phyloP scores from a whole-genome alignment of 1,284 basidiomycete genomes.

The Exobasidium cylindrosporum region DNA sequence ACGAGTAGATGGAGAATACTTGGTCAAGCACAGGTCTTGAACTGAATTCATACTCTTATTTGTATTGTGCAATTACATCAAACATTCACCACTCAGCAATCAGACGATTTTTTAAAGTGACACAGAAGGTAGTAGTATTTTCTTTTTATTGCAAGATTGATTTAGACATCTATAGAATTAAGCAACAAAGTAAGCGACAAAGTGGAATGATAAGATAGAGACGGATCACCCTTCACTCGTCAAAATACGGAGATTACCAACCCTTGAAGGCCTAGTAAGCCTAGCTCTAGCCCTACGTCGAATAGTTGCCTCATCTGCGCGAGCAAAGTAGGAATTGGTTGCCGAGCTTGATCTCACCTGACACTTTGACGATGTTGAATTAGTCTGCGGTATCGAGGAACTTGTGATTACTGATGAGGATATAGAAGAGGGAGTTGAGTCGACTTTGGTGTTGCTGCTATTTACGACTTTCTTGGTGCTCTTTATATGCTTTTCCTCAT shows the following conservation, averaged over 20 bases:
- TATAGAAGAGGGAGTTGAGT: neutral
- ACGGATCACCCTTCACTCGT: neutral
- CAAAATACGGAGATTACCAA: slow-evolving; percentile 16
- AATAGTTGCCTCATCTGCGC: slow-evolving; percentile 3
- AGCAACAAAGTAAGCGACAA: no score
- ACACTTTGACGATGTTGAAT: neutral
- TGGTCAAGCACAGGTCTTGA: no score
- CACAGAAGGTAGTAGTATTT: no score
- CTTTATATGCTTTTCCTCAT: slow-evolving; percentile 6
- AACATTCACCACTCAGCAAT: no score
- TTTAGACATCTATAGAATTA: no score
- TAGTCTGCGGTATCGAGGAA: neutral
- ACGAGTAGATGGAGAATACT: slow-evolving; percentile 61
- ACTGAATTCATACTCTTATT: no score
- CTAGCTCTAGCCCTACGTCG: slow-evolving; percentile 15
- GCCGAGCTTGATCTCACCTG: neutral
- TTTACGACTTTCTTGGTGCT: neutral
- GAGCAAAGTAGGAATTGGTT: neutral
- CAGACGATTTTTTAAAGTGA: no score
- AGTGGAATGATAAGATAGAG: no score
- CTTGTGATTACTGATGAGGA: slow-evolving; percentile 2
- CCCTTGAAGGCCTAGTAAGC: slow-evolving; percentile 14
- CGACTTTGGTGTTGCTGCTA: slow-evolving; percentile 8
- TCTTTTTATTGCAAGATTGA: no score
- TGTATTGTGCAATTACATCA: no score